Evolutionary conservation across 768 basidiomycete species (phyloP).

Genomic region (Nevesoporus exiguus): DNA sequence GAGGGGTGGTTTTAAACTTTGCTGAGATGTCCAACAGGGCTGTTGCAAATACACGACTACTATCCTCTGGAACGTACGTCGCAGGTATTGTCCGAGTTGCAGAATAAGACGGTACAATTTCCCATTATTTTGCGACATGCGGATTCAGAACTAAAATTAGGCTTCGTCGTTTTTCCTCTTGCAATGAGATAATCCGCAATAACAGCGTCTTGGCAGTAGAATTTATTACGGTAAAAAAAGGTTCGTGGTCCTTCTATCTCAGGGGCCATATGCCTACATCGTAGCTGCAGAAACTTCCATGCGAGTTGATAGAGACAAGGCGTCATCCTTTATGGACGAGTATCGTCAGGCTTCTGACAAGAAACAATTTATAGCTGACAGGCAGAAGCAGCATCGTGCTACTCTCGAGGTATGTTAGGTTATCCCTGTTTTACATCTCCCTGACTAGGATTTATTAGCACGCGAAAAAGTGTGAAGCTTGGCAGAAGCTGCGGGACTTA

Average conservation of each 20-base stretch:
- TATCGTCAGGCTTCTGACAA: slow-evolving; percentile 3
- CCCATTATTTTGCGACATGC: background rate
- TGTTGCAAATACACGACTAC: slow-evolving; percentile 1
- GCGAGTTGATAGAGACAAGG: slow-evolving; percentile 7
- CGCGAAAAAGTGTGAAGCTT: background rate
- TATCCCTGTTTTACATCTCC: background rate
- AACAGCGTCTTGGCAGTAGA: background rate
- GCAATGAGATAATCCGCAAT: background rate
- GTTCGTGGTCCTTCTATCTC: background rate
- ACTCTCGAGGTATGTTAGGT: background rate
- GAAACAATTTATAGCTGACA: slow-evolving; percentile 1
- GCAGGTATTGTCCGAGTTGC: slow-evolving; percentile 12
- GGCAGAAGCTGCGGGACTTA: background rate
- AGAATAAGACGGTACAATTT: background rate
- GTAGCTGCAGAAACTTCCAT: too few species aligned
- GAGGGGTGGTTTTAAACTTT: background rate
- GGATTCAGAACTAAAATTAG: background rate
- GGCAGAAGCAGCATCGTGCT: background rate
- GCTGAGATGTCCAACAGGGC: background rate
- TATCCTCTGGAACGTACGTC: slow-evolving; percentile 8
- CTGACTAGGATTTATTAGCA: slow-evolving; percentile 1
- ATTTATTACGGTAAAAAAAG: background rate
- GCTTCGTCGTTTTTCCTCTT: background rate
- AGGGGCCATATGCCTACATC: background rate
- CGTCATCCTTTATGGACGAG: slow-evolving; percentile 6